phyloP scores from a whole-genome alignment of 2,329 filamentous ascomycete genomes.

The Epicoccum sorghinum region DNA sequence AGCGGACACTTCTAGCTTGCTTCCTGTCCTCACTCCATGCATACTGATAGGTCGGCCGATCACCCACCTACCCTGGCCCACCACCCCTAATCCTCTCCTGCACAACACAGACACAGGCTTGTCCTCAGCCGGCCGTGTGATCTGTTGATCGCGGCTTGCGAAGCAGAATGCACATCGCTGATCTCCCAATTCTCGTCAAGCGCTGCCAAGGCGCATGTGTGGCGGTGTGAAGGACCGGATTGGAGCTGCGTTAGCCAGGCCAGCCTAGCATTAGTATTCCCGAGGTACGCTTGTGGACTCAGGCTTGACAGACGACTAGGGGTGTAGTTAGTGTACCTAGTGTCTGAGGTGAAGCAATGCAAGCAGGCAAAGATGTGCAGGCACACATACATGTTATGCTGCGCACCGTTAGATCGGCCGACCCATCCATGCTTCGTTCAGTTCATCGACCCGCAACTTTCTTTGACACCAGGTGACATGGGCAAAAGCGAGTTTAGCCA shows the following conservation, averaged over 20 bases:
- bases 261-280: constrained; percentile 1
- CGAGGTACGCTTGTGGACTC: constrained; percentile 3
- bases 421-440: no score
- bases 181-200: neutral
- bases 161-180: neutral
- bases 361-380: constrained; percentile 13
- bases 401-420: neutral
- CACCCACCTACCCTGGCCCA: neutral
- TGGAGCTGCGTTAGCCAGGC: constrained; percentile 9
- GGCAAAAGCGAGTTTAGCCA: neutral
- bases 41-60: constrained; percentile 8
- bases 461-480: constrained; percentile 1
- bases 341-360: neutral
- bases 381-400: neutral
- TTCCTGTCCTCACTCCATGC: neutral
- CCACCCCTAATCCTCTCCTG: neutral
- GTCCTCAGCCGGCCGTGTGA: constrained; percentile 4
- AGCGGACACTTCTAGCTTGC: neutral
- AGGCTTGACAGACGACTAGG: neutral
- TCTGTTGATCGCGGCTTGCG: constrained; percentile 4
- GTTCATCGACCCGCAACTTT: no score
- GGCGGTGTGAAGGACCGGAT: constrained; percentile 14
- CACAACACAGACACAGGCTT: constrained; percentile 11
- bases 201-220: neutral
- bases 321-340: neutral